These are phyloP conservation scores for Vitis riparia DNA, from an alignment of 164 flowering plant genomes.

Conservation along the genomic window DNA sequence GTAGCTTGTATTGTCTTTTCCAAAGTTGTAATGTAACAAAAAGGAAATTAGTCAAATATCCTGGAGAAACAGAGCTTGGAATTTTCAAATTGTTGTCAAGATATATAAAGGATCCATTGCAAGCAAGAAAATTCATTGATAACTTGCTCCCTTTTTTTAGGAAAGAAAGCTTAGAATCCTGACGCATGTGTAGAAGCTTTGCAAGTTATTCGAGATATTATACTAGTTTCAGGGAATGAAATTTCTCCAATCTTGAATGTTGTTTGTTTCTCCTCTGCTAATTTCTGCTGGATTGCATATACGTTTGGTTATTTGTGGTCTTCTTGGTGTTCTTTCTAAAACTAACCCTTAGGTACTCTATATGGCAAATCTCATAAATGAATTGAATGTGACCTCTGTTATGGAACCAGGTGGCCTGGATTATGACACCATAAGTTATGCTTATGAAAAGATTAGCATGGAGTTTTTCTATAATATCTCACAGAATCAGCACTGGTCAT, in stretches of 20 bases:
- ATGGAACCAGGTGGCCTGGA: too few species aligned
- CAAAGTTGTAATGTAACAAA: conserved; percentile 32
- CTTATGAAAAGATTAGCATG: too few species aligned
- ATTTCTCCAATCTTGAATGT: conserved; percentile 46
- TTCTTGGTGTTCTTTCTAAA: too few species aligned
- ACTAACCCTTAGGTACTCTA: too few species aligned
- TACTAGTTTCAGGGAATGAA: conserved; percentile 43
- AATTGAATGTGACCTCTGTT: too few species aligned
- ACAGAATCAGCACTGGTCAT: too few species aligned
- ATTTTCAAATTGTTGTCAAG: conserved; percentile 60
- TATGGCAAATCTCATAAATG: too few species aligned
- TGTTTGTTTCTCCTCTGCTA: conserved; percentile 65
- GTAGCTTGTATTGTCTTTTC: conserved; percentile 59
- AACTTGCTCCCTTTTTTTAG: conserved; percentile 59
- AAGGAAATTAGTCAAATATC: conserved; percentile 53
- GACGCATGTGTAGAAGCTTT: conserved; percentile 54
- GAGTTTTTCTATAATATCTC: too few species aligned
- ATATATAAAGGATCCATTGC: conserved; percentile 50
- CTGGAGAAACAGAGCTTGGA: conserved; percentile 53
- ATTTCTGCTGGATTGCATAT: too few species aligned
- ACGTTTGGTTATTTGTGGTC: too few species aligned
- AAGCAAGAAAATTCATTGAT: conserved; percentile 57
- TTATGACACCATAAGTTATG: too few species aligned
- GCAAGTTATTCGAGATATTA: conserved; percentile 52
- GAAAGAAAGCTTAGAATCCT: conserved; percentile 36